Evolutionary conservation across 345 rosid species (phyloP).

Genomic region (Turnera subulata): DNA sequence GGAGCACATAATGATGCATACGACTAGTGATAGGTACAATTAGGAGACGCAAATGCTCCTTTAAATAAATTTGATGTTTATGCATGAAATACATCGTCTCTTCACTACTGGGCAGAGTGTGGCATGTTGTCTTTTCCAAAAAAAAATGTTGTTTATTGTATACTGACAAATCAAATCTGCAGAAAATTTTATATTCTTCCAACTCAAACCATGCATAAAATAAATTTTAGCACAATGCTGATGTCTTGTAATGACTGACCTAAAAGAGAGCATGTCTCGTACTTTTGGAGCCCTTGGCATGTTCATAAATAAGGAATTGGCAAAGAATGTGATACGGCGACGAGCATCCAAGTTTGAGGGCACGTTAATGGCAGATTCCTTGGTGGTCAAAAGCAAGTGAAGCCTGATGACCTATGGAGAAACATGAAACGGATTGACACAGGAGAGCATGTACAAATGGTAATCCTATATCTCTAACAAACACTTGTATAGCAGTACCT

Average conservation of each 20-base stretch:
- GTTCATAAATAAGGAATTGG: slow-evolving; percentile 92
- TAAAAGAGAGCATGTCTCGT: slow-evolving; percentile 87
- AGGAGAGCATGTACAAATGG: slow-evolving; percentile 1
- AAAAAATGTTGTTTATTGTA: background rate
- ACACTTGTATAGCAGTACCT: slow-evolving; percentile 40
- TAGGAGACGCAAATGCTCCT: too few species aligned
- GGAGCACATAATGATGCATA: background rate
- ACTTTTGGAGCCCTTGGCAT: slow-evolving; percentile 89
- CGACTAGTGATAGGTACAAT: background rate
- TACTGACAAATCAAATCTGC: too few species aligned
- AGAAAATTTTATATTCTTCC: too few species aligned
- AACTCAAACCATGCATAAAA: background rate
- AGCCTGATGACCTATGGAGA: slow-evolving; percentile 63
- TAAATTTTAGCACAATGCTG: background rate
- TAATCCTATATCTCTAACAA: slow-evolving; percentile 4
- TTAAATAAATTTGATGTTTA: background rate
- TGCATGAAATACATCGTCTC: background rate
- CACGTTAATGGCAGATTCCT: slow-evolving; percentile 95
- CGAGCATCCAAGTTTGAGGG: slow-evolving; percentile 97
- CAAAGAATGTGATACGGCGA: slow-evolving; percentile 95
- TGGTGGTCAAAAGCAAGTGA: slow-evolving; percentile 71
- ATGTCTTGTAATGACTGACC: slow-evolving; percentile 37
- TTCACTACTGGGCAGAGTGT: background rate
- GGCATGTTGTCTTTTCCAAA: too few species aligned
- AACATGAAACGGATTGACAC: slow-evolving; percentile 12